Evolutionary conservation across 352 stramenopile genomes (phyloP).

Genomic region (Phytophthora constricta): DNA sequence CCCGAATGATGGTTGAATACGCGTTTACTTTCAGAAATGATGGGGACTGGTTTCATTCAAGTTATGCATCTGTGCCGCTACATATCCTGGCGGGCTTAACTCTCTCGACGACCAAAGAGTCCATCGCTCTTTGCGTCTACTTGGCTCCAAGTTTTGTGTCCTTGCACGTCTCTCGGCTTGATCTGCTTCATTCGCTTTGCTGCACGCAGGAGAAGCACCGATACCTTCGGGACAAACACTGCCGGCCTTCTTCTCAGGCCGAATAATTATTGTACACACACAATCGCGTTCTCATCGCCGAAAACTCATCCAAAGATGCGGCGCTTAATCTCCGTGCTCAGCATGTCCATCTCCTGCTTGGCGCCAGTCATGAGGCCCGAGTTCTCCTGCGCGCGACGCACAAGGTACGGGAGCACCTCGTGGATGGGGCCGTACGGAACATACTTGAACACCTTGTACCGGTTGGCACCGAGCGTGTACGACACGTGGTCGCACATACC

Average conservation of each 20-base stretch:
- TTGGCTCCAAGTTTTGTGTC: background rate
- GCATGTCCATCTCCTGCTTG: slow-evolving; percentile 74
- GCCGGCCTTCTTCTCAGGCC: slow-evolving; percentile 23
- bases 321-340: slow-evolving; percentile 74
- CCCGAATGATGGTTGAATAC: background rate
- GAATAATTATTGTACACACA: slow-evolving; percentile 28
- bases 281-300: slow-evolving; percentile 5
- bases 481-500: slow-evolving; percentile 98
- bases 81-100: background rate
- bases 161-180: background rate
- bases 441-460: slow-evolving; percentile 98
- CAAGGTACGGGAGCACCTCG: slow-evolving; percentile 97
- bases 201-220: slow-evolving; percentile 10
- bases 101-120: background rate
- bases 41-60: background rate
- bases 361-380: slow-evolving; percentile 89
- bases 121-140: background rate
- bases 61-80: background rate
- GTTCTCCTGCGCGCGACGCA: slow-evolving; percentile 97
- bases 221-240: slow-evolving; percentile 32
- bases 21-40: background rate
- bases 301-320: slow-evolving; percentile 50
- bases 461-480: slow-evolving; percentile 92
- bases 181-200: background rate
- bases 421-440: slow-evolving; percentile 97